phyloP scores from a whole-genome alignment of 1,139 yeast genomes.

The Taphrina wiesneri region DNA sequence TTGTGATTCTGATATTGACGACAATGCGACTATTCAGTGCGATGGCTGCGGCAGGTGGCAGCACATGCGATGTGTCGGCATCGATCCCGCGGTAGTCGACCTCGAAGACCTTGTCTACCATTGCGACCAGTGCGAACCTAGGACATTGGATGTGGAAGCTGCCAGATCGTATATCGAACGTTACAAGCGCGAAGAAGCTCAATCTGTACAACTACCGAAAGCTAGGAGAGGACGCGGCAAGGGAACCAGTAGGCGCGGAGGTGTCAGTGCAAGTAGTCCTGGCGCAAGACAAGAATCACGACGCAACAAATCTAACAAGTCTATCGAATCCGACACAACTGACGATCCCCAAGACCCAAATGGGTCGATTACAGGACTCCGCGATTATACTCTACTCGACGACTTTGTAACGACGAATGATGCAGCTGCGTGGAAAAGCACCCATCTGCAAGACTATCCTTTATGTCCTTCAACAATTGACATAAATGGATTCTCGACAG shows the following conservation, averaged over 20 bases:
- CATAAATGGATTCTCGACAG: conserved; percentile 2
- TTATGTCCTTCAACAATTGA: conserved; percentile 12
- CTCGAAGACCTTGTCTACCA: conserved; percentile 59
- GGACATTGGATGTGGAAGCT: conserved; percentile 56
- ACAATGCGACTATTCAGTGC: conserved; percentile 50
- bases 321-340: conserved; percentile 1
- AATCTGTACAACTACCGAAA: conserved; percentile 33
- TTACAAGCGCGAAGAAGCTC: conserved; percentile 39
- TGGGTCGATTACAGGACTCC: neutral
- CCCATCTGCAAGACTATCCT: neutral
- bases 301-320: conserved; percentile 1
- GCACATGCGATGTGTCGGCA: conserved; percentile 92
- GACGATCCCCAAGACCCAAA: neutral
- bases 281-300: neutral
- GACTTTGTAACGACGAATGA: conserved; percentile 9
- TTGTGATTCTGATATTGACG: conserved; percentile 28
- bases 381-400: conserved; percentile 17
- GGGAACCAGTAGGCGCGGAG: conserved; percentile 14
- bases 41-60: conserved; percentile 94
- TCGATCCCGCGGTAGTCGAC: conserved; percentile 71
- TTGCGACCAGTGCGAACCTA: conserved; percentile 75
- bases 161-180: conserved; percentile 49
- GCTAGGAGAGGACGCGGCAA: conserved; percentile 26
- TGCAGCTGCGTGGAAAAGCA: conserved; percentile 4
- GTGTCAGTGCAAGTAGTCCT: neutral